These are phyloP conservation scores for Borovskyia barvae DNA, from an alignment of 208 protist genomes.

Conservation along the genomic window DNA sequence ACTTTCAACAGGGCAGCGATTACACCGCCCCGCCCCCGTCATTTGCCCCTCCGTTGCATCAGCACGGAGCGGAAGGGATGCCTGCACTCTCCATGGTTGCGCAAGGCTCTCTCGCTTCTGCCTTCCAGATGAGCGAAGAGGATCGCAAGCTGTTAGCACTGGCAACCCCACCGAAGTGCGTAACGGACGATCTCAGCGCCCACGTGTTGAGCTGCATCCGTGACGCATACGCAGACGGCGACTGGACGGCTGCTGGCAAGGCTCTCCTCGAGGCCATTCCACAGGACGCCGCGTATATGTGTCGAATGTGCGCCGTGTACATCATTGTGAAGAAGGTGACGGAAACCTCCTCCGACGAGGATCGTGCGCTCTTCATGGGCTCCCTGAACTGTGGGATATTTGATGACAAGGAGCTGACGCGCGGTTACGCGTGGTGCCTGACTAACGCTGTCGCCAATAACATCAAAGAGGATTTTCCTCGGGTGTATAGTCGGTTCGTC, in stretches of 20 bases:
- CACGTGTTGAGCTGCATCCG: slow-evolving; percentile 58
- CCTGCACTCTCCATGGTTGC: slow-evolving; percentile 12
- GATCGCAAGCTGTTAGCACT: slow-evolving; percentile 64
- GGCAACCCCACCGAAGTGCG: slow-evolving; percentile 62
- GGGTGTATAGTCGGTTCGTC: slow-evolving; percentile 64
- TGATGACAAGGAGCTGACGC: slow-evolving; percentile 50
- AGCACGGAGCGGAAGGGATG: slow-evolving; percentile 10
- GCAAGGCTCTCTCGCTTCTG: not conserved
- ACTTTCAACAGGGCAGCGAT: slow-evolving; percentile 22
- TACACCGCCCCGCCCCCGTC: slow-evolving; percentile 22
- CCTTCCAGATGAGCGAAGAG: slow-evolving; percentile 40
- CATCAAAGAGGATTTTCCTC: slow-evolving; percentile 69
- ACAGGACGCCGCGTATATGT: slow-evolving; percentile 37
- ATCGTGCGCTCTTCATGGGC: slow-evolving; percentile 43
- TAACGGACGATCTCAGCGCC: slow-evolving; percentile 47
- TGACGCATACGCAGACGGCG: slow-evolving; percentile 51
- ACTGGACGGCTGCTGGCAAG: slow-evolving; percentile 40
- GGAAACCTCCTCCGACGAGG: slow-evolving; percentile 41
- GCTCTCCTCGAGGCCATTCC: slow-evolving; percentile 41
- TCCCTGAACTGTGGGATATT: slow-evolving; percentile 53
- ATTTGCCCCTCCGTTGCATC: slow-evolving; percentile 21
- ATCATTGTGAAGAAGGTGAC: slow-evolving; percentile 53
- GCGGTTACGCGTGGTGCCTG: slow-evolving; percentile 81
- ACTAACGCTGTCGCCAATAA: slow-evolving; percentile 56
- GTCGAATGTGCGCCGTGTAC: slow-evolving; percentile 65